Evolutionary conservation across 2,329 filamentous ascomycete genomes (phyloP), one percentile per base, ranked within the genome.

Genomic region (Penicillium polonicum): DNA sequence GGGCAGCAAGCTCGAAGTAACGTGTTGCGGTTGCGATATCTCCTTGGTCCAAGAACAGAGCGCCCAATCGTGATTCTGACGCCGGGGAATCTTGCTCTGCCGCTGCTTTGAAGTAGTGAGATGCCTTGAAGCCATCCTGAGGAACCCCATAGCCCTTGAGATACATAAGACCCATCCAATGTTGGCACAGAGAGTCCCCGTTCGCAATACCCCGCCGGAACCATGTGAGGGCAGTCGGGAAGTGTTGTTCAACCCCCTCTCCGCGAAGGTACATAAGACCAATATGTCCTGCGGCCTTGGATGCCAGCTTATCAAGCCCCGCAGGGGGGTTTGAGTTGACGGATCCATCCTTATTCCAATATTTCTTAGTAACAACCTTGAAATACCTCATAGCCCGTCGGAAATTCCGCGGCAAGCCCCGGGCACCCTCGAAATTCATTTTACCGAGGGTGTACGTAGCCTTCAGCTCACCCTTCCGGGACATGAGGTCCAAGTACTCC

Each of bases 401-500:
- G 45, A 92, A 82, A 68, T 95, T 89, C 21, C 86, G 83, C 52
- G 89, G 86, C 42, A 96, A 79, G 0, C 86, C 87, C 55, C 89
- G 83, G 55, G 91, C 87, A 0, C 92, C 92, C 57, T 97, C 92
- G 68, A 96, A 96, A 72, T 95, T 90, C 60, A 96, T 84, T 63
- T 91, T 87, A 3, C 90, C 92, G 0, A 97, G 79, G 60, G 90
- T 92, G 68, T 92, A 92, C 0, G 91, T 93, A 0, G 92, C 91
- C 71, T 90, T 92, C 55, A 91, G 85, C 69, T 96, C 91, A 12
- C 92, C 92, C 72, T 96, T 96, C 59, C 92, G 86, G 6, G 91
- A 91, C 82, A 96, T 88, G 42, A 96, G 82, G 67, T 96, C 91
- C 64, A 96, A 80, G 67, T 96, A 99, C 72, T 99, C 94, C 58